Percentiles rank a stretch among this genome's conserved stretches.
phyloP scores from a whole-genome alignment of 2,329 filamentous ascomycete species.

The Hymenoscyphus occultus region DNA sequence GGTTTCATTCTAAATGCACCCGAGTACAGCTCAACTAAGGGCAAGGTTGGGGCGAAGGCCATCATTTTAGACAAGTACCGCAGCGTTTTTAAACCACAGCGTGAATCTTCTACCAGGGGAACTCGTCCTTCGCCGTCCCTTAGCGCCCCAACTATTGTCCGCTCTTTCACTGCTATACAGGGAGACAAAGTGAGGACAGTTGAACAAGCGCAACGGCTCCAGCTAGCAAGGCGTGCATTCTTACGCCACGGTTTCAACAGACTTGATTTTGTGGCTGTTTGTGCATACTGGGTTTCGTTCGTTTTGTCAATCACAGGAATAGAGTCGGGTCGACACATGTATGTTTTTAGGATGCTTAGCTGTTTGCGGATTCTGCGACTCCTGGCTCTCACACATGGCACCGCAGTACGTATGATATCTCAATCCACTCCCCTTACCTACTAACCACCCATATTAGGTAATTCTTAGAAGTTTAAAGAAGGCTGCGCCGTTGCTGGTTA shows the following conservation, averaged over 20 bases:
- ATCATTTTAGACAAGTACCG: constrained; percentile 74
- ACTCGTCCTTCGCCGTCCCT: constrained; percentile 24
- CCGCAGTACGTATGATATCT: constrained; percentile 61
- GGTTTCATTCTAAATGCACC: constrained; percentile 86
- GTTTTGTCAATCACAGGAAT: constrained; percentile 65
- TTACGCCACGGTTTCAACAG: constrained; percentile 94
- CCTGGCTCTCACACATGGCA: constrained; percentile 89
- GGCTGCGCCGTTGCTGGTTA: constrained; percentile 83
- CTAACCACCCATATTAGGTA: constrained; percentile 52
- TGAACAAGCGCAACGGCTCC: constrained; percentile 76
- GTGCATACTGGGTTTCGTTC: constrained; percentile 95
- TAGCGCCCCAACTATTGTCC: constrained; percentile 29
- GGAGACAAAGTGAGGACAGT: constrained; percentile 56
- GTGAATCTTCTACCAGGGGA: constrained; percentile 45
- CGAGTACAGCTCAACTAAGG: constrained; percentile 89
- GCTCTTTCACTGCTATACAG: constrained; percentile 58
- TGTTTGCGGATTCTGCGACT: constrained; percentile 89
- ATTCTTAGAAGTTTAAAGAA: constrained; percentile 95
- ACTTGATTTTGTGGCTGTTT: constrained; percentile 87
- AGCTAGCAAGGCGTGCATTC: constrained; percentile 88
- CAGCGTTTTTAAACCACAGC: constrained; percentile 76
- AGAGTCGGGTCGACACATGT: constrained; percentile 69
- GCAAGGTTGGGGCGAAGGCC: constrained; percentile 69
- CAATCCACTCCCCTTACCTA: background rate
- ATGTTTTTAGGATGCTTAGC: constrained; percentile 94